A percentile compares a stretch with the other conserved stretches of the same genome.
Evolutionary conservation across 1,139 yeast species (phyloP).

Genomic region (Taphrina populina): DNA sequence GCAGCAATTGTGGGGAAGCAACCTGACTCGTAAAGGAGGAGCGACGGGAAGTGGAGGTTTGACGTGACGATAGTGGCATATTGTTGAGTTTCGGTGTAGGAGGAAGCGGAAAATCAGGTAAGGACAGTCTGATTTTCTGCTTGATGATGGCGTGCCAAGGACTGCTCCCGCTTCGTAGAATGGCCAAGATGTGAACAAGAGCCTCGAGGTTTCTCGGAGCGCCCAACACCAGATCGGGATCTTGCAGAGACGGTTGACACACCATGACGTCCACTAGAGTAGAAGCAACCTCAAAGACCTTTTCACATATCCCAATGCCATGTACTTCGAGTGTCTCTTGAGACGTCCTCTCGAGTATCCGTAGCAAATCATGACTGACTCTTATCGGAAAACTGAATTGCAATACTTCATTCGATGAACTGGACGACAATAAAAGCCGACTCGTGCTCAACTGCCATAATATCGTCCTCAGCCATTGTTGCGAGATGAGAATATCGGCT

Average conservation of each 20-base stretch:
- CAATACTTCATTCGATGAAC: conserved; percentile 26
- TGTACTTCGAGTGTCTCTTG: conserved; percentile 38
- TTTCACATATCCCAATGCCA: conserved; percentile 40
- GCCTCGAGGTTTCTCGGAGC: conserved; percentile 8
- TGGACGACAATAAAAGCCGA: conserved; percentile 35
- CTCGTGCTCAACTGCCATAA: conserved; percentile 30
- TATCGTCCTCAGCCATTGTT: conserved; percentile 31
- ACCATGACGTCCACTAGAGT: conserved; percentile 36
- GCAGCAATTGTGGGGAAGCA: too few relatives aligned
- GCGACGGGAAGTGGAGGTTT: neutral
- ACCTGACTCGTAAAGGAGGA: neutral
- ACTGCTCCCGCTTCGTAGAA: conserved; percentile 13
- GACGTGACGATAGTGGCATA: neutral
- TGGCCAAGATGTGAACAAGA: conserved; percentile 8
- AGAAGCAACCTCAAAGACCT: conserved; percentile 37
- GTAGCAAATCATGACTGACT: conserved; percentile 37
- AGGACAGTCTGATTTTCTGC: conserved; percentile 9
- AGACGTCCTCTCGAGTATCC: conserved; percentile 34
- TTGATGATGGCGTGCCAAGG: conserved; percentile 20
- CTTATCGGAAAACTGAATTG: conserved; percentile 37
- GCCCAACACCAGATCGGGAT: neutral
- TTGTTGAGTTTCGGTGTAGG: neutral
- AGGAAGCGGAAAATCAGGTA: conserved; percentile 6
- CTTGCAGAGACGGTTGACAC: conserved; percentile 16
- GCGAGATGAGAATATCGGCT: conserved; percentile 31